These are phyloP conservation scores for Aspergillus ostianus DNA, from an alignment of 495 filamentous ascomycete species.

Conservation along the genomic window DNA sequence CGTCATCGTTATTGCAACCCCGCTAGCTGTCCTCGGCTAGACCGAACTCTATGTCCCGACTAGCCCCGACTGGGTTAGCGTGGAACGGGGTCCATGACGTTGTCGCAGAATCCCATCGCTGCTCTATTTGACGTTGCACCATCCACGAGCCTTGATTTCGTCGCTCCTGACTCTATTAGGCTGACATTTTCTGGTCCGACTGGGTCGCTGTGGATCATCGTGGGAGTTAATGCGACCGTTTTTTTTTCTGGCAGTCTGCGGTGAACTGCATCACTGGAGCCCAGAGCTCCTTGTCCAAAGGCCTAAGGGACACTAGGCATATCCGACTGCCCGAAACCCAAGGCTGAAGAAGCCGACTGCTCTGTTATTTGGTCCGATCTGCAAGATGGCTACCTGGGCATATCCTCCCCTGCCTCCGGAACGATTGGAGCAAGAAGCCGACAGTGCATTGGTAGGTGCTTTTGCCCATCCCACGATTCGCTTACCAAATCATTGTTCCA, in stretches of 20 bases:
- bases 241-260: background rate
- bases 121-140: slow-evolving; percentile 24
- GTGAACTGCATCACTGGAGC: background rate
- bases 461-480: background rate
- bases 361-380: background rate
- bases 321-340: slow-evolving; percentile 5
- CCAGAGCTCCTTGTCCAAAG: background rate
- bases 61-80: slow-evolving; percentile 25
- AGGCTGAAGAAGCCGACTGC: slow-evolving; percentile 1
- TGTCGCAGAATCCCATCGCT: slow-evolving; percentile 12
- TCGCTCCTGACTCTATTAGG: background rate
- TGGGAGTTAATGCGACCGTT: background rate
- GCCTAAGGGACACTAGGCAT: slow-evolving; percentile 1
- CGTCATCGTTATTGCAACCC: slow-evolving; percentile 33
- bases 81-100: slow-evolving; percentile 35
- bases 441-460: slow-evolving; percentile 61
- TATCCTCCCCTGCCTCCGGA: slow-evolving; percentile 69
- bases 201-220: background rate
- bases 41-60: slow-evolving; percentile 10
- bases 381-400: slow-evolving; percentile 69
- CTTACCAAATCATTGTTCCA: background rate
- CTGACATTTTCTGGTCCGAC: background rate
- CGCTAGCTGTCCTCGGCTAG: slow-evolving; percentile 28
- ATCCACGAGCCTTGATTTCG: background rate
- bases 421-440: slow-evolving; percentile 63